Base-by-base conservation (phyloP, 768 basidiomycete species). In the Hygrophoropsis aurantiaca region DNA sequence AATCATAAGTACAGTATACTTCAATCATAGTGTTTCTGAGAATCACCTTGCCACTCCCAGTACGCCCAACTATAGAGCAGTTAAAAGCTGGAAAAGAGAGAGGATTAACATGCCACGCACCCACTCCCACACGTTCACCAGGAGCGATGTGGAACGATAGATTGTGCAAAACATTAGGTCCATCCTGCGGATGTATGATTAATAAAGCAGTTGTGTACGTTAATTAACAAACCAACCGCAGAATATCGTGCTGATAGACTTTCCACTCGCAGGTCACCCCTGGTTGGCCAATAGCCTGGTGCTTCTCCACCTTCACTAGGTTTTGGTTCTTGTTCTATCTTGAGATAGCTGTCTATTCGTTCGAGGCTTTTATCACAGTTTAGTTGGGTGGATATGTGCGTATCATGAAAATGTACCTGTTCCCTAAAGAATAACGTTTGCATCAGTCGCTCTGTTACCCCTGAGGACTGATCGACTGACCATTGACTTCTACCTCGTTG, bases 231-330 rank as follows among this genome's bases (percentile, higher is more conserved):
- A 38, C 60, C 20, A 48, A 70, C 70, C 4, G 44, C 27, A 19
- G 73, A 74, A 51, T 79, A 80, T 34, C 68, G 63, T 0, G 82
- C 82, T 9, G 71, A 74, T 4, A 84, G 63, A 25, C 74, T 69
- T 48, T 83, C 74, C 2, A 81, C 74, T 3, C 62, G 55, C n/a
- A 84, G 65, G 11, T 71, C 64, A 1, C 82, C 82, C 20, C 75
- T 77, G 1, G 81, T 68, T 4, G 82, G 82, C 82, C 82, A 85
- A 47, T 81, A 77, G 0, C 82, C 82, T 4, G 82, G 81, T 3
- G 82, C 82, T n/a, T 71, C 58, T 3, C 74, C 74, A 5, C 64
- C 51, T 21, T 62, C 51, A 0, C 67, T 68, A 1, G 72, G 52
- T 43, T 68, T 65, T 0, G 73, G 71, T 57, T 84, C 82, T 49